phyloP scores from a whole-genome alignment of 148 eudicot genomes.

The Salicornia ramosissima region DNA sequence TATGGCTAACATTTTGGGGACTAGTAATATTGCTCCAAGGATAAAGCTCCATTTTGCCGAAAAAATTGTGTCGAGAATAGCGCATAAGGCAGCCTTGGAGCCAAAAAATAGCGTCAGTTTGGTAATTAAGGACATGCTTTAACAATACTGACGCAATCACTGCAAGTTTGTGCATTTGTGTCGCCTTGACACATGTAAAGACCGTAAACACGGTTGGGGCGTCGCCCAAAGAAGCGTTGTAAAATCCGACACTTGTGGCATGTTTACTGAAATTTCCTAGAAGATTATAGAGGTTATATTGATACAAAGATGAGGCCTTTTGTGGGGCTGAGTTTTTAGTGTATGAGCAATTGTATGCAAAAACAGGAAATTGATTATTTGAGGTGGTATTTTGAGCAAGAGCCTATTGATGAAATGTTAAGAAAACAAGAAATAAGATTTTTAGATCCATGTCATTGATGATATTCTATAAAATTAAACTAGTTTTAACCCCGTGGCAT shows the following conservation, averaged over 20 bases:
- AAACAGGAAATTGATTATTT: not conserved
- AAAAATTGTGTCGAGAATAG: constrained; percentile 18
- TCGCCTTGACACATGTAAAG: constrained; percentile 20
- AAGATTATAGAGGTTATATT: constrained; percentile 10
- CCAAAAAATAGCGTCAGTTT: constrained; percentile 18
- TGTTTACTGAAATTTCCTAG: constrained; percentile 3
- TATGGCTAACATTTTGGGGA: constrained; percentile 5
- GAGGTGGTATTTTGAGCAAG: not conserved
- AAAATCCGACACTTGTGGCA: not conserved
- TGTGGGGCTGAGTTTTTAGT: not conserved
- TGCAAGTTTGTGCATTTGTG: constrained; percentile 3
- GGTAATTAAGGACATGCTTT: constrained; percentile 10
- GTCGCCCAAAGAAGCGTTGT: constrained; percentile 17
- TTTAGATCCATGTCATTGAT: too few species aligned
- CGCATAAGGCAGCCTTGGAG: constrained; percentile 24
- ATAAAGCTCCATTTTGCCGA: not conserved
- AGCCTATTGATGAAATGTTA: not conserved
- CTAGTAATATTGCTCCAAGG: not conserved
- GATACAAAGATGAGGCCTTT: not conserved
- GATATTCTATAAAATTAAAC: too few species aligned
- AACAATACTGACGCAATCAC: constrained; percentile 18
- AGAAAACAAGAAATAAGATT: not conserved
- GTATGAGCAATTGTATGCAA: not conserved
- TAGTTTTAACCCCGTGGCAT: too few species aligned
- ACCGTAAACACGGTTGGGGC: constrained; percentile 4